Base-by-base conservation (phyloP, 202 grass and related monocot genomes). In the Zizania palustris region DNA sequence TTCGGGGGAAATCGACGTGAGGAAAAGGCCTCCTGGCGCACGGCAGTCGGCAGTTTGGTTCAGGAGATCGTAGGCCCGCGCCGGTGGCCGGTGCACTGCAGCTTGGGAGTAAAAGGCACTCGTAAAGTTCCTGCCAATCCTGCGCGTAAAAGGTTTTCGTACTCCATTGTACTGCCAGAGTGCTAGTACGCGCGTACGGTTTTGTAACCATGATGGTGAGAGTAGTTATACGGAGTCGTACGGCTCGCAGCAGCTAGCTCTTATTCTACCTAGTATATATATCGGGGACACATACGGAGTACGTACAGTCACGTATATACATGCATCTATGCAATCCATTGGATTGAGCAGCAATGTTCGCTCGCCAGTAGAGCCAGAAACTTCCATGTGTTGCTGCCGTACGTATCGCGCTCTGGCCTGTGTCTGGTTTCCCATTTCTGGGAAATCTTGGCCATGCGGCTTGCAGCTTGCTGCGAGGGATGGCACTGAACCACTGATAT, bases 381-480 rank as follows among this genome's bases (percentile, higher is more conserved):
- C 54, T 74, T 83, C 74, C 80, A 87, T 87, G 63, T 74, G 46
- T 55, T 79, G 38, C 80, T 1, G 28, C 28, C 28, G 78, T 67
- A 44, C 80, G 54, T 35, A 44, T 61, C 80, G 45, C 45, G 6
- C 6, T 61, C 36, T 67, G 79, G 33, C 79, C 60, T 46, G 34
- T 58, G 84, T 33, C 79, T 43, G 46, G 34, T 28, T 1, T 1
- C 28, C 2, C 1, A 2, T 71, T 64, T 38, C 44, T 45, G 34
- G 15, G 60, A 78, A 67, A 73, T 82, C 85, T 33, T 45, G 66
- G 66, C 21, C 51, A 55, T 54, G 51, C 54, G 38, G 19, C 20
- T 28, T 28, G 20, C 34, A 13, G 11, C 82, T 1, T 9, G 11
- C 82, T 1, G 14, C 5, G 19, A 19, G 56, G 50, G 66, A 73